phyloP scores from a whole-genome alignment of 1,139 yeast genomes.

The Pichia sp. region DNA sequence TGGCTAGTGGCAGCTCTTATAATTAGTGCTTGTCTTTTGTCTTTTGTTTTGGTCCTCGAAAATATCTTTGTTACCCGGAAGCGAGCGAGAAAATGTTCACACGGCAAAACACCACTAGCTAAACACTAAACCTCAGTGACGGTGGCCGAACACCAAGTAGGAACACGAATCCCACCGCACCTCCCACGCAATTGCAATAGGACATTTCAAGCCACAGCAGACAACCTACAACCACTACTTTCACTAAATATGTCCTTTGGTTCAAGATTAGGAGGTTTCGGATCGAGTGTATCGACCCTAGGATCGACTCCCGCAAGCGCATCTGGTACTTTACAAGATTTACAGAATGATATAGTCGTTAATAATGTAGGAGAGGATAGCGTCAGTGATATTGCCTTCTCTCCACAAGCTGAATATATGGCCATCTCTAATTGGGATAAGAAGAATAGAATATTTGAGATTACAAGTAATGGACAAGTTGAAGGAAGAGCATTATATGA shows the following conservation, averaged over 20 bases:
- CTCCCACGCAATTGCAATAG: no score
- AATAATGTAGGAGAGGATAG: conserved; percentile 90
- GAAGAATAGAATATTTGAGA: conserved; percentile 88
- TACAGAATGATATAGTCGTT: conserved; percentile 69
- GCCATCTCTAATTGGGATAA: conserved; percentile 94
- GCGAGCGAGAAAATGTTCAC: no score
- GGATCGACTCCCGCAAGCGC: conserved; percentile 29
- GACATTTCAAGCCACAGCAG: no score
- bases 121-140: no score
- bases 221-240: not conserved
- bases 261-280: conserved; percentile 25
- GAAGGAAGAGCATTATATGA: conserved; percentile 89
- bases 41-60: no score
- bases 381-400: conserved; percentile 76
- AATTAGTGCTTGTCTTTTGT: not conserved
- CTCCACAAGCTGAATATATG: conserved; percentile 82
- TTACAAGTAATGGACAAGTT: conserved; percentile 50
- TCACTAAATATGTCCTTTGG: conserved; percentile 22
- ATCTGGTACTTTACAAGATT: conserved; percentile 59
- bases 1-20: not conserved
- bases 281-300: conserved; percentile 8
- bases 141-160: no score
- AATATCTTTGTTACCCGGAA: no score
- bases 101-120: no score
- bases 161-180: no score